Evolutionary conservation across 108 stramenopile genomes (phyloP), one percentile per base, ranked within the genome.

Genomic region (Discostella pseudostelligera): DNA sequence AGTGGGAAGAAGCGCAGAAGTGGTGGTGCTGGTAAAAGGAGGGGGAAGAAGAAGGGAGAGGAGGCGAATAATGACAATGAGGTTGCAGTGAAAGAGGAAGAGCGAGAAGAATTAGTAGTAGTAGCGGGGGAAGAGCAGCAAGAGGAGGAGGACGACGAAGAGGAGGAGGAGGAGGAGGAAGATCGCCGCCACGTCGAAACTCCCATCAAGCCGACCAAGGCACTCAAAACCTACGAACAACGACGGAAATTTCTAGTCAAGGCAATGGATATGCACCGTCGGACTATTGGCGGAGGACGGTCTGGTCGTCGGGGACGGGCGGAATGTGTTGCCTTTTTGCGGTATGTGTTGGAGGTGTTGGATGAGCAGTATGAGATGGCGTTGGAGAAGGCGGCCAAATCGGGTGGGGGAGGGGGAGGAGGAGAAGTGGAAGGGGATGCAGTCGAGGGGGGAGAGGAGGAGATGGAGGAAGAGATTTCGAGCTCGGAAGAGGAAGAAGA

Each of bases 311-410:
- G 74, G 17, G 74, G 74, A 26, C 61, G 74, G 7, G 74, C 74
- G 16, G 74, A 76, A 26, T 67, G 66, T 32, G 67, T 68, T n/a
- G 67, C 74, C 9, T 76, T 76, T 49, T 56, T 76, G n/a, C 43
- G 74, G 12, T 37, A 47, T 25, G 61, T 56, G 35, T 48, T 75
- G 51, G 74, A 75, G 9, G 48, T 67, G 12, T 49, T 75, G 60
- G 74, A 75, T 35, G 78, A 70, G 62, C 60, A 70, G 56, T 48
- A 67, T 50, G 69, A 79, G 55, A 68, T 63, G 51, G 59, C 54
- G 20, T 40, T 70, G 68, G 56, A 36, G 13, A n/a, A 46, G 25
- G 32, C n/a, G 12, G 68, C 20, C 17, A n/a, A n/a, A 36, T 25
- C 21, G 55, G 47, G 66, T 58, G 40, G 66, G 58, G 42, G 44